A percentile compares a stretch with the other conserved stretches of the same genome.
Evolutionary conservation across 257 asterid species (phyloP).

Genomic region (Echites panduratus): DNA sequence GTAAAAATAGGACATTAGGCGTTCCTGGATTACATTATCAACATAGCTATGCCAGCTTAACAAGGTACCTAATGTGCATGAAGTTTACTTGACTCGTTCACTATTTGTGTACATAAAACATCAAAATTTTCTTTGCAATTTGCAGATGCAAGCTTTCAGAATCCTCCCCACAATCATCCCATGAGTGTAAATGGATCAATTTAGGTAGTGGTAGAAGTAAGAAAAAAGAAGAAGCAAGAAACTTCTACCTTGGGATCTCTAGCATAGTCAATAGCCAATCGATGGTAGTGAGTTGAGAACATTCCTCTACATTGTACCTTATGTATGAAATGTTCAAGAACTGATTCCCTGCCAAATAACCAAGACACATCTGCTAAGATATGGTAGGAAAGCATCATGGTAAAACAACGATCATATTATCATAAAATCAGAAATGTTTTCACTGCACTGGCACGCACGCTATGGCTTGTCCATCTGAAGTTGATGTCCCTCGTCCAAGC

Average conservation of each 20-base stretch:
- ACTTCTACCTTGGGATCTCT: slow-evolving; percentile 62
- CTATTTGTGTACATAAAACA: background rate
- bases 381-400: background rate
- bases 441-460: slow-evolving; percentile 59
- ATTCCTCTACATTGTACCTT: slow-evolving; percentile 84
- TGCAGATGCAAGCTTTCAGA: background rate
- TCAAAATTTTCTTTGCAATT: background rate
- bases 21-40: background rate
- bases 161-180: background rate
- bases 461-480: slow-evolving; percentile 98
- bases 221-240: background rate
- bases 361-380: slow-evolving; percentile 11
- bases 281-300: slow-evolving; percentile 97
- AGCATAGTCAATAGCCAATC: slow-evolving; percentile 72
- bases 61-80: background rate
- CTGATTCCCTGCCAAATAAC: slow-evolving; percentile 67
- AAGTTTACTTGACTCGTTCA: background rate
- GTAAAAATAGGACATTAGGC: background rate
- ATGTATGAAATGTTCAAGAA: slow-evolving; percentile 83
- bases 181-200: slow-evolving; percentile 1
- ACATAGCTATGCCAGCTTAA: background rate
- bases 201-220: background rate
- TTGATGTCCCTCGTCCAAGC: slow-evolving; percentile 96
- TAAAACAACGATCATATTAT: background rate
- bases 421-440: background rate